phyloP scores from a whole-genome alignment of 805 yeast genomes.

The Schizosaccharomyces octosporus region DNA sequence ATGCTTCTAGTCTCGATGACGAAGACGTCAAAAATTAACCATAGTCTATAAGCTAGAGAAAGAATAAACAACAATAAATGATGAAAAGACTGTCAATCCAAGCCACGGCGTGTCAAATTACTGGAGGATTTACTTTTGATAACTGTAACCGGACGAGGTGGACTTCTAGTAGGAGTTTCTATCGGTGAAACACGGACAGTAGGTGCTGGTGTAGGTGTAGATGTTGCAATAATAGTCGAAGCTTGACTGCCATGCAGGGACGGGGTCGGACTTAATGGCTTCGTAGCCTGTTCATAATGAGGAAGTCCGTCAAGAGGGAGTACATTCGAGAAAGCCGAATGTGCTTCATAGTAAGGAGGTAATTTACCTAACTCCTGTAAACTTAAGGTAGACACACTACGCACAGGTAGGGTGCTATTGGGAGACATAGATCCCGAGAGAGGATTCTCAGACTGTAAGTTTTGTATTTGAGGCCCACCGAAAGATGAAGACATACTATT shows the following conservation, averaged over 20 bases:
- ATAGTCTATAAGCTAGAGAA: too few relatives aligned
- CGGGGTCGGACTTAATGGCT: not conserved
- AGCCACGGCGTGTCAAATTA: too few relatives aligned
- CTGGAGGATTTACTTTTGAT: too few relatives aligned
- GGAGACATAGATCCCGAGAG: not conserved
- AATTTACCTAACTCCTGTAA: not conserved
- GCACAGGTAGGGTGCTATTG: not conserved
- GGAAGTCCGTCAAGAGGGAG: constrained; percentile 1
- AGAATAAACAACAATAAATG: too few relatives aligned
- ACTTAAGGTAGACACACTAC: not conserved
- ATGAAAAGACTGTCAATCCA: too few relatives aligned
- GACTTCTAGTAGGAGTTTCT: too few relatives aligned
- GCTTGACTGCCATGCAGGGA: not conserved
- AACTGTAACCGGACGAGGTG: too few relatives aligned
- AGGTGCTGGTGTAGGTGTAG: not conserved
- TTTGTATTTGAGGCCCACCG: not conserved
- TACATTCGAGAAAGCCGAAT: not conserved
- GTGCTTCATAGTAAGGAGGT: not conserved
- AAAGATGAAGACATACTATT: not conserved
- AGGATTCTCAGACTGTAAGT: not conserved
- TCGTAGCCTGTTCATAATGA: not conserved
- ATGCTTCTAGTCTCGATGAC: too few relatives aligned
- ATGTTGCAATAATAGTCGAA: not conserved
- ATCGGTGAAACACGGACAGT: not conserved
- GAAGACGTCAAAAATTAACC: too few relatives aligned